Conservation (phyloP, 352 stramenopile genomes). For the Globisporangium cystogenes region DNA sequence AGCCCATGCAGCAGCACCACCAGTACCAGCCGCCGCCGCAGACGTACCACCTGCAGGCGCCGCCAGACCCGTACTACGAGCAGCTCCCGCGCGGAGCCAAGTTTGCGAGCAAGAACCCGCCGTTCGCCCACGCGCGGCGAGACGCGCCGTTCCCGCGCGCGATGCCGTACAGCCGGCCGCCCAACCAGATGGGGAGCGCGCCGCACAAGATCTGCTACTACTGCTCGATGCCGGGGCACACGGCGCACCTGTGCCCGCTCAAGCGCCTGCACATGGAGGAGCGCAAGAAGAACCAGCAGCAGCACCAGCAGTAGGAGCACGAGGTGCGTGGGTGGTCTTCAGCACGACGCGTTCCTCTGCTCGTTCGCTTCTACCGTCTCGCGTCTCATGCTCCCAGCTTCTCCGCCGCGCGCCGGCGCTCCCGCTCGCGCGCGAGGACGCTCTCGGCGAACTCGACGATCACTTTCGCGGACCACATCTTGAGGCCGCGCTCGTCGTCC, state of each 20-base stretch:
- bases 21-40: background rate
- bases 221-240: conserved; percentile 3
- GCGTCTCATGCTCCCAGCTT: too few species aligned
- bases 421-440: conserved; percentile 22
- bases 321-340: too few species aligned
- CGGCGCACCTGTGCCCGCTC: conserved; percentile 6
- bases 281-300: conserved; percentile 9
- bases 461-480: conserved; percentile 42
- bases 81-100: background rate
- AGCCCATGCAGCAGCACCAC: background rate
- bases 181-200: background rate
- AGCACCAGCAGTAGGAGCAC: background rate
- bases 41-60: too few species aligned
- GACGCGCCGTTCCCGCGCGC: background rate
- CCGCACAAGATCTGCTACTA: conserved; percentile 7
- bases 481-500: conserved; percentile 1
- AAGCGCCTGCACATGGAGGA: conserved; percentile 9
- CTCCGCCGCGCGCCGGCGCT: conserved; percentile 1
- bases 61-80: conserved; percentile 1
- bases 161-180: conserved; percentile 3
- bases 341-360: too few species aligned
- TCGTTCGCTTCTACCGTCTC: too few species aligned
- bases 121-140: background rate
- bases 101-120: background rate
- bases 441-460: conserved; percentile 54